Conservation (phyloP, 805 yeast genomes). For the Ogataea philodendri region DNA sequence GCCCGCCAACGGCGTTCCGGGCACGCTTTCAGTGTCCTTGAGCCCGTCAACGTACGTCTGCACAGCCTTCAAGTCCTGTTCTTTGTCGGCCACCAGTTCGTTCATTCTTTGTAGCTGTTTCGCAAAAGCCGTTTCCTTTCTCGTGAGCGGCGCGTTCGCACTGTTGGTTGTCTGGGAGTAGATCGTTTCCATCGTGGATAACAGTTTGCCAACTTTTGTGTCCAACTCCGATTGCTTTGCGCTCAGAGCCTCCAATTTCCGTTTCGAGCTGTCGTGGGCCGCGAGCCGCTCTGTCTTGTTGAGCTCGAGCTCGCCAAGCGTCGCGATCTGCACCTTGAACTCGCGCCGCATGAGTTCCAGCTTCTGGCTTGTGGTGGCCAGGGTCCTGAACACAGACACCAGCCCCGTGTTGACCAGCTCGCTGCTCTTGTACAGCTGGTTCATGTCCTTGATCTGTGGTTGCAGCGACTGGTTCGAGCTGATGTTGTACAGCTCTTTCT, state of each 20-base stretch:
- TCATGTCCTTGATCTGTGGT: conserved; percentile 17
- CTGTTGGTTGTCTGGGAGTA: conserved; percentile 7
- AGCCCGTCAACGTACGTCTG: conserved; percentile 14
- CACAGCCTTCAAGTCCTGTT: conserved; percentile 17
- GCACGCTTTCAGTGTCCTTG: conserved; percentile 20
- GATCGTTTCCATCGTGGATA: conserved; percentile 10
- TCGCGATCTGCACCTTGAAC: conserved; percentile 27
- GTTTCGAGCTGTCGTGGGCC: conserved; percentile 5
- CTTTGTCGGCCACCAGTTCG: conserved; percentile 18
- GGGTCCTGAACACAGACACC: conserved; percentile 19
- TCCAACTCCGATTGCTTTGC: conserved; percentile 31
- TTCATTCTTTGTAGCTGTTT: conserved; percentile 26
- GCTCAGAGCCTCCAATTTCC: conserved; percentile 24
- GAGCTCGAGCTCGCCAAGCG: conserved; percentile 18
- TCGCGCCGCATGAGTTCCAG: conserved; percentile 22
- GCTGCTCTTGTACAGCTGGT: conserved; percentile 14
- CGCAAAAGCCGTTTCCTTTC: conserved; percentile 26
- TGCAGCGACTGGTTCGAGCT: conserved; percentile 11
- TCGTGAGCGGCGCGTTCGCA: conserved; percentile 22
- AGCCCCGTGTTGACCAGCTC: conserved; percentile 21
- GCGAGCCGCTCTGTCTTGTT: conserved; percentile 9
- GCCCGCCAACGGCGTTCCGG: conserved; percentile 8
- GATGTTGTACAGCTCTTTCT: conserved; percentile 7
- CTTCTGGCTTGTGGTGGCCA: conserved; percentile 20
- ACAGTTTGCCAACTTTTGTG: conserved; percentile 18